These are phyloP conservation scores for Schwanniomyces sp. DNA, from an alignment of 805 yeast species.

Conservation along the genomic window DNA sequence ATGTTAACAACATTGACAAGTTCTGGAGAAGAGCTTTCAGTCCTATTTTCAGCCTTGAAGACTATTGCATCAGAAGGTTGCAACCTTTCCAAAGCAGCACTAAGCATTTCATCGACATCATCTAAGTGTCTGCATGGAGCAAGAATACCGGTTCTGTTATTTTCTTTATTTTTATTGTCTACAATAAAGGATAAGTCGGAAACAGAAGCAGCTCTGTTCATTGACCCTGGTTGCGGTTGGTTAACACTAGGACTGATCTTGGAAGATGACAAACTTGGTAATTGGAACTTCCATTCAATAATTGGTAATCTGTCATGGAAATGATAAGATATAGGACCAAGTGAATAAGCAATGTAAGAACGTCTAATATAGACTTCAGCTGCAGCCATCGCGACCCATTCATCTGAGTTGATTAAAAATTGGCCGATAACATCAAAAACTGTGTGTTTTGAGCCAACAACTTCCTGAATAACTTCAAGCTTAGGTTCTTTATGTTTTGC, in stretches of 20 bases:
- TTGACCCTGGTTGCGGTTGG: conserved; percentile 32
- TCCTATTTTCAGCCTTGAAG: conserved; percentile 26
- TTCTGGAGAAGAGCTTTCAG: conserved; percentile 21
- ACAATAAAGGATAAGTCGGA: conserved; percentile 88
- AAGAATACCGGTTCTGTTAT: conserved; percentile 80
- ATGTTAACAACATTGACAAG: conserved; percentile 78
- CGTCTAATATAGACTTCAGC: conserved; percentile 95
- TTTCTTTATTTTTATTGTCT: conserved; percentile 63
- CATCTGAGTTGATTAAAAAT: conserved; percentile 80
- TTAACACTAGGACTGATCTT: conserved; percentile 66
- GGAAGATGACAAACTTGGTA: conserved; percentile 71
- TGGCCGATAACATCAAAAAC: conserved; percentile 95
- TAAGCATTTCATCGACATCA: conserved; percentile 81
- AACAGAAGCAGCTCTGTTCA: conserved; percentile 88
- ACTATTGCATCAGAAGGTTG: conserved; percentile 49
- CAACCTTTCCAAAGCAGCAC: conserved; percentile 71
- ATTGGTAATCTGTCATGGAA: conserved; percentile 59
- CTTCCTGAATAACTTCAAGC: conserved; percentile 77
- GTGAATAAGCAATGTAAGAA: conserved; percentile 94
- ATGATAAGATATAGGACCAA: conserved; percentile 70
- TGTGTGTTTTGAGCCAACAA: conserved; percentile 92
- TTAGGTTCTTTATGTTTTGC: conserved; percentile 82
- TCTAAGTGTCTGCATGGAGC: conserved; percentile 81
- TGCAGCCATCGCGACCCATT: conserved; percentile 91
- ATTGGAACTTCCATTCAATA: conserved; percentile 84